Evolutionary conservation across 305 asterid genomes (phyloP).

Genomic region (Solanum chacoense): DNA sequence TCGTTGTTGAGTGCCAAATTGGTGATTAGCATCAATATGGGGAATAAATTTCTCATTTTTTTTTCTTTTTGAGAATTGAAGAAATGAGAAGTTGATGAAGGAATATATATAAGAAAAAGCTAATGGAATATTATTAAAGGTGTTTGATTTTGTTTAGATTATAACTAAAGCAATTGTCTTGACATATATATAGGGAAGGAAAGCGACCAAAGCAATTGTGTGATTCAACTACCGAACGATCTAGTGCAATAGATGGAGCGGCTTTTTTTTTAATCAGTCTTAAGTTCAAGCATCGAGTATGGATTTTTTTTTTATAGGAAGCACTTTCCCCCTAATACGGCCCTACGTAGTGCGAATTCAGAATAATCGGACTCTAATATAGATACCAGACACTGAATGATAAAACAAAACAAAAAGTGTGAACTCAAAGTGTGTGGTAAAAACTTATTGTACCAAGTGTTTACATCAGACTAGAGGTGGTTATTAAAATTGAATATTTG

Average conservation of each 20-base stretch:
- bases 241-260: not conserved
- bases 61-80: not conserved
- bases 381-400: too few species aligned
- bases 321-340: not conserved
- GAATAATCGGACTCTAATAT: too few species aligned
- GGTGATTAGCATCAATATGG: not conserved
- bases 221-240: not conserved
- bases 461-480: not conserved
- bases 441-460: not conserved
- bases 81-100: not conserved
- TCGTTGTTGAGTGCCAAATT: not conserved
- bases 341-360: too few species aligned
- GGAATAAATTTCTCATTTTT: not conserved
- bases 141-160: not conserved
- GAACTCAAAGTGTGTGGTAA: not conserved
- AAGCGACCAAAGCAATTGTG: not conserved
- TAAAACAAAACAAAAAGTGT: not conserved
- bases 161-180: not conserved
- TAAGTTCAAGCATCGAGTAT: rapidly evolving
- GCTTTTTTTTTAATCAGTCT: too few species aligned
- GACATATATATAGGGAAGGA: not conserved
- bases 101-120: not conserved
- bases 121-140: not conserved
- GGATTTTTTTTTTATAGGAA: too few species aligned
- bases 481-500: not conserved